Percentiles rank a stretch among this genome's conserved stretches.
Evolutionary conservation across 495 filamentous ascomycete species (phyloP).

Genomic region (Hapsidospora chrysogenum): DNA sequence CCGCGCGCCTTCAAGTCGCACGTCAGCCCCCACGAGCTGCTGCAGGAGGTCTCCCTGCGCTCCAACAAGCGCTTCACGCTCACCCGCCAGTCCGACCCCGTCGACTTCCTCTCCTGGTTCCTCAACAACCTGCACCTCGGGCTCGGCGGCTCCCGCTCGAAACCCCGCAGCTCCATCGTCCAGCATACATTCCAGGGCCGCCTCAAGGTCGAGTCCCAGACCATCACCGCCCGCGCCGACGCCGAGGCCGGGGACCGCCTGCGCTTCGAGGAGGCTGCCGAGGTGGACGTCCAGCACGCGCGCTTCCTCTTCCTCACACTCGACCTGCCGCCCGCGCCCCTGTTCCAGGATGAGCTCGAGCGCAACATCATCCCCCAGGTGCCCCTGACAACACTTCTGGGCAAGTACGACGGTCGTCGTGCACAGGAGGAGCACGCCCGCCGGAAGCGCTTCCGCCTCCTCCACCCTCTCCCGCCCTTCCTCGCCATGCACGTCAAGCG

Average conservation of each 20-base stretch:
- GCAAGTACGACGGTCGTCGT: slow-evolving; percentile 84
- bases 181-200: slow-evolving; percentile 88
- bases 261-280: slow-evolving; percentile 81
- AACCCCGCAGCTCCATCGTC: slow-evolving; percentile 63
- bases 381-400: slow-evolving; percentile 70
- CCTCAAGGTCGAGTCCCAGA: slow-evolving; percentile 82
- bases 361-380: slow-evolving; percentile 95
- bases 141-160: slow-evolving; percentile 77
- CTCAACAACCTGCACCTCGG: slow-evolving; percentile 87
- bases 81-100: slow-evolving; percentile 81
- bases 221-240: slow-evolving; percentile 84
- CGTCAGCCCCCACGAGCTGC: slow-evolving; percentile 90
- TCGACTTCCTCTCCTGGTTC: slow-evolving; percentile 95
- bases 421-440: slow-evolving; percentile 78
- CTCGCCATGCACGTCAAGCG: slow-evolving; percentile 93
- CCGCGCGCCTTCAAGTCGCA: slow-evolving; percentile 91
- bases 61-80: slow-evolving; percentile 89
- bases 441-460: slow-evolving; percentile 72
- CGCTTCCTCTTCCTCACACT: slow-evolving; percentile 84
- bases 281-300: slow-evolving; percentile 55
- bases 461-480: slow-evolving; percentile 85
- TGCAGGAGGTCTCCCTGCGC: slow-evolving; percentile 81
- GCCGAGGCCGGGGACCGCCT: slow-evolving; percentile 66
- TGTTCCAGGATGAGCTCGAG: slow-evolving; percentile 88
- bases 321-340: slow-evolving; percentile 77